Evolutionary conservation across 352 stramenopile species (phyloP), one percentile per base, ranked within the genome.

Genomic region (Pythium aristosporum): DNA sequence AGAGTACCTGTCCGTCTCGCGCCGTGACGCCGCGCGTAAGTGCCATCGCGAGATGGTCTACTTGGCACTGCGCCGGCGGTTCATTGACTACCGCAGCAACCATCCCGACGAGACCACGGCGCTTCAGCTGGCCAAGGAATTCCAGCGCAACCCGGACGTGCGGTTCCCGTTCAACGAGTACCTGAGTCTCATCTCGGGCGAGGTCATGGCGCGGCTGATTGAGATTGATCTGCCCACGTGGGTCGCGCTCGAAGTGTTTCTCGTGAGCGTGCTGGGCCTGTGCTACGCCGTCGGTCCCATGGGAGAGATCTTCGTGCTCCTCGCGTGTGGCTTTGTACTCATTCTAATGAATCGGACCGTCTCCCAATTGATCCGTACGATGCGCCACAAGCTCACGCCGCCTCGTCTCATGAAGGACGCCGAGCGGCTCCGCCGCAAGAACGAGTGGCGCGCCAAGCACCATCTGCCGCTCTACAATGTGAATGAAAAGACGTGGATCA

Each of bases 111-210:
- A 72, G 4, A 65, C 78, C 12, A 71, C 37, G 1, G 79, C 78
- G 5, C 48, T 72, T 0, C 28, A 56, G 12, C 57, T 88, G 10
- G 80, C 79, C 13, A 86, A 85, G 60, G 82, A 92, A 37, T 92
- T 88, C 58, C 82, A 92, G 54, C 67, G 79, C 1, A 74, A 89
- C 37, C 61, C 67, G 3, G 68, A 86, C 49, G 57, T 76, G 11
- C 71, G 69, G 34, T 91, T 89, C 69, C 79, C 82, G 3, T 92
- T 92, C 66, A 84, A 92, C 63, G 80, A 90, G 57, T 92, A 92
- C 57, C 72, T 92, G 5, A 77, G 76, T 10, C 84, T 90, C 61
- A 88, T 92, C 57, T 89, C 80, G 2, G 82, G 82, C 18, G 80
- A 89, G 63, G 77, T 88, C 50, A 89, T 92, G 82, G 79, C 65